Base-by-base conservation (phyloP, 768 basidiomycete species). In the Kockovaella imperatae region DNA sequence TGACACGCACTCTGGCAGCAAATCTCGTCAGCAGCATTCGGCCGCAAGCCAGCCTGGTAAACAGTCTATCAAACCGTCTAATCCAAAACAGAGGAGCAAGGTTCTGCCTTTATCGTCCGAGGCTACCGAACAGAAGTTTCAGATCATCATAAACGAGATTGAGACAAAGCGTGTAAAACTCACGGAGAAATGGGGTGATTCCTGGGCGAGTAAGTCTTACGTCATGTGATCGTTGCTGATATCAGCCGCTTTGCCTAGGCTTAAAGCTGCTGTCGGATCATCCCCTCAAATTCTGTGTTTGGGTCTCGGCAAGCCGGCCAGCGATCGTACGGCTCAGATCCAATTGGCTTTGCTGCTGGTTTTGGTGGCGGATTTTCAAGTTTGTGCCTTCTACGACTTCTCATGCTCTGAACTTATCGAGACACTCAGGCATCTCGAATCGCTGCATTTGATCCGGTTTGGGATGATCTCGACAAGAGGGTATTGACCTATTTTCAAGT, bases 301-400 rank as follows among this genome's bases (percentile, higher is more conserved):
- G 18, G 64, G 64, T 15, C 18, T 67, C 8, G 64, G 64, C 26
- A 55, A 54, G 31, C 49, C 49, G 3, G 42, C 39, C 28, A 40
- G 45, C 4, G 64, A 67, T 38, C 47, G 64, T 11, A 61, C 59
- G 1, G 62, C 64, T 17, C 64, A 64, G 42, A 57, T 63, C 4
- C 64, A 67, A 31, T 47, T 67, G 3, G 61, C 59, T 25, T 45
- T 67, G 8, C 42, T 67, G 35, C 35, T 67, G 28, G 59, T 52
- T 24, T 47, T 67, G 28, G 45, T 46, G 2, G 15, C 10, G 15
- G 34, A 21, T 0, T 24, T 62, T 2, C 21, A 54, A 25, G 61
- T 60, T 35, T 28, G 62, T 32, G 21, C 21, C 17, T 36, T n/a
- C n/a, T n/a, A n/a, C n/a, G n/a, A n/a, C 26, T 36, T n/a, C 38